phyloP scores from a whole-genome alignment of 129 eudicot species.

The Artemisia tridentata region DNA sequence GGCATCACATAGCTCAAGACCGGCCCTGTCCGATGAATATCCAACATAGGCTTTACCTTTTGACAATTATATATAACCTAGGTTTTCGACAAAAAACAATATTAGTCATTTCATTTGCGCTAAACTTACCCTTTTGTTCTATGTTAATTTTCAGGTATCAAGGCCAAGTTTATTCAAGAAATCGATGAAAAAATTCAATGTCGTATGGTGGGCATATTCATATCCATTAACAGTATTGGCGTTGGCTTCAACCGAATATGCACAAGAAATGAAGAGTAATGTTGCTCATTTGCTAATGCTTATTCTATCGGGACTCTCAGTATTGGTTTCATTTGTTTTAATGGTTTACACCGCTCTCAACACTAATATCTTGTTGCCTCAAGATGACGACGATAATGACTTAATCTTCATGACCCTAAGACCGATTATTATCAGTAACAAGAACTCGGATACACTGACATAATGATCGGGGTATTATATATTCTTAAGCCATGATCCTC shows the following conservation, averaged over 20 bases:
- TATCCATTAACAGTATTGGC: constrained; percentile 54
- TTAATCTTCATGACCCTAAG: not conserved
- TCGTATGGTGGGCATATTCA: constrained; percentile 71
- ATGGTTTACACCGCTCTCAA: constrained; percentile 48
- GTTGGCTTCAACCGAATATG: constrained; percentile 51
- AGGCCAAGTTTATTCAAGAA: constrained; percentile 60
- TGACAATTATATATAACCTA: not conserved
- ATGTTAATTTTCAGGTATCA: constrained; percentile 28
- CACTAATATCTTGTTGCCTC: constrained; percentile 33
- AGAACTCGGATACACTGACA: not conserved
- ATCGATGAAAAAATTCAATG: constrained; percentile 51
- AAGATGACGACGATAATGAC: not conserved
- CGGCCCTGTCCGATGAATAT: constrained; percentile 26
- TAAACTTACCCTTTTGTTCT: not conserved
- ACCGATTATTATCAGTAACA: not conserved
- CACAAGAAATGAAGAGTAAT: constrained; percentile 41
- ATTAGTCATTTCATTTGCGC: not conserved
- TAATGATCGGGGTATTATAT: not conserved
- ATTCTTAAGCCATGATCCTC: not conserved
- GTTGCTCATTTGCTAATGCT: constrained; percentile 49
- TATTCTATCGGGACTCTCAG: constrained; percentile 38
- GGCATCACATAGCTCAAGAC: too few relatives aligned
- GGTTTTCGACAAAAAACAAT: not conserved
- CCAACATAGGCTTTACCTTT: not conserved
- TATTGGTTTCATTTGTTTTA: constrained; percentile 43